These are phyloP conservation scores for Penicillium sp. DNA, from an alignment of 2,329 filamentous ascomycete genomes.

Conservation along the genomic window DNA sequence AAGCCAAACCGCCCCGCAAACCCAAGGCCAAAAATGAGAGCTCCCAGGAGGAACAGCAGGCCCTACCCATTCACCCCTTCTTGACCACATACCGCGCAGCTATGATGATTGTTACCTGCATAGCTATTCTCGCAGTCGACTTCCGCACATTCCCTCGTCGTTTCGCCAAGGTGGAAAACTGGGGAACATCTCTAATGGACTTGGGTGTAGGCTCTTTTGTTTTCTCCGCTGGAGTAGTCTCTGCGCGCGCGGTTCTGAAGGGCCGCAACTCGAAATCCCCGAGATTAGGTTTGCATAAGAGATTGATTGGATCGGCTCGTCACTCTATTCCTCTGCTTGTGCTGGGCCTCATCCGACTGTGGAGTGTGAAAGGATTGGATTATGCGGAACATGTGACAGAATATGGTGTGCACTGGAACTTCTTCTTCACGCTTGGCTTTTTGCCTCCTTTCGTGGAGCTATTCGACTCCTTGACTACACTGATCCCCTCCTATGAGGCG, in stretches of 20 bases:
- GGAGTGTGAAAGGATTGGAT: slow-evolving; percentile 88
- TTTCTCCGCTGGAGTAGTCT: slow-evolving; percentile 89
- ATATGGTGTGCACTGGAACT: slow-evolving; percentile 99
- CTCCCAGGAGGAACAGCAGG: slow-evolving; percentile 38
- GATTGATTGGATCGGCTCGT: slow-evolving; percentile 66
- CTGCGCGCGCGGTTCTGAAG: slow-evolving; percentile 75
- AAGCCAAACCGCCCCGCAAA: slow-evolving; percentile 36
- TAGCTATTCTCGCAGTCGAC: slow-evolving; percentile 94
- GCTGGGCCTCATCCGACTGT: slow-evolving; percentile 75
- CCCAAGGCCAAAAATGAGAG: slow-evolving; percentile 21
- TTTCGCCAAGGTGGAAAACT: slow-evolving; percentile 98
- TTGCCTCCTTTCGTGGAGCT: slow-evolving; percentile 85
- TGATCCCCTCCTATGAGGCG: slow-evolving; percentile 73
- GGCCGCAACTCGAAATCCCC: slow-evolving; percentile 56
- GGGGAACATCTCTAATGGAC: slow-evolving; percentile 99
- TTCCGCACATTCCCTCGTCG: slow-evolving; percentile 89
- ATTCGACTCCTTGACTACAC: slow-evolving; percentile 67
- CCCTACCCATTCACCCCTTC: slow-evolving; percentile 82
- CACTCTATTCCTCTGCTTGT: slow-evolving; percentile 80
- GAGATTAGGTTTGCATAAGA: slow-evolving; percentile 45
- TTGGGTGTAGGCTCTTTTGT: slow-evolving; percentile 96
- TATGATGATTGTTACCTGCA: slow-evolving; percentile 87
- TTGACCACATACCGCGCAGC: slow-evolving; percentile 85
- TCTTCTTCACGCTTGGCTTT: slow-evolving; percentile 93
- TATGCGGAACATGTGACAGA: slow-evolving; percentile 97